These are phyloP conservation scores for Thalia dealbata DNA, from an alignment of 176 grass and related monocot genomes.

Conservation along the genomic window DNA sequence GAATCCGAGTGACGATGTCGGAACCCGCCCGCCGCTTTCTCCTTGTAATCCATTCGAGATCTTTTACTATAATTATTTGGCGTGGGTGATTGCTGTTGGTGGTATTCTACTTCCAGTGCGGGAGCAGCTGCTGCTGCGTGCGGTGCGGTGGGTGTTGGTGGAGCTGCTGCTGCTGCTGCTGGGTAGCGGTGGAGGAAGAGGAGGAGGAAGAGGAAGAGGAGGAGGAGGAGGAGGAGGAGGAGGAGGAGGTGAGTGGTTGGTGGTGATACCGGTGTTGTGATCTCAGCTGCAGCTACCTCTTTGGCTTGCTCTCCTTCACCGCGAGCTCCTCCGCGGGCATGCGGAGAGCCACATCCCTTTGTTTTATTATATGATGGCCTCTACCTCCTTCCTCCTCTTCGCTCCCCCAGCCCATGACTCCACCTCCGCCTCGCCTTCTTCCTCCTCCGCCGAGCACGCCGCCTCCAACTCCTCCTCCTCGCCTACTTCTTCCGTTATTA, in stretches of 20 bases:
- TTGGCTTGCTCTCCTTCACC: neutral
- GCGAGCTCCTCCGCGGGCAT: neutral
- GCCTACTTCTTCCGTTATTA: neutral
- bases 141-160: neutral
- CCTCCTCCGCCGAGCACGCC: neutral
- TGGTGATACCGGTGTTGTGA: neutral
- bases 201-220: no score
- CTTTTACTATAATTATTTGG: neutral
- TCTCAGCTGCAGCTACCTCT: neutral
- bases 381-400: constrained; percentile 11
- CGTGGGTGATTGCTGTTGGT: neutral
- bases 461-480: neutral
- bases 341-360: constrained; percentile 17
- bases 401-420: neutral
- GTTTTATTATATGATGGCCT: constrained; percentile 30
- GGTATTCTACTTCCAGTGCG: neutral
- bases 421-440: neutral
- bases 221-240: no score
- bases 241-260: neutral
- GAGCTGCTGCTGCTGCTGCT: neutral
- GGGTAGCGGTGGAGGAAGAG: no score
- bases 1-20: constrained; percentile 21
- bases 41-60: neutral
- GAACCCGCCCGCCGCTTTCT: constrained; percentile 20
- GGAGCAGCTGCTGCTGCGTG: neutral